These are phyloP conservation scores for Paramyrothecium roridum DNA, from an alignment of 2,329 filamentous ascomycete genomes.

Conservation along the genomic window DNA sequence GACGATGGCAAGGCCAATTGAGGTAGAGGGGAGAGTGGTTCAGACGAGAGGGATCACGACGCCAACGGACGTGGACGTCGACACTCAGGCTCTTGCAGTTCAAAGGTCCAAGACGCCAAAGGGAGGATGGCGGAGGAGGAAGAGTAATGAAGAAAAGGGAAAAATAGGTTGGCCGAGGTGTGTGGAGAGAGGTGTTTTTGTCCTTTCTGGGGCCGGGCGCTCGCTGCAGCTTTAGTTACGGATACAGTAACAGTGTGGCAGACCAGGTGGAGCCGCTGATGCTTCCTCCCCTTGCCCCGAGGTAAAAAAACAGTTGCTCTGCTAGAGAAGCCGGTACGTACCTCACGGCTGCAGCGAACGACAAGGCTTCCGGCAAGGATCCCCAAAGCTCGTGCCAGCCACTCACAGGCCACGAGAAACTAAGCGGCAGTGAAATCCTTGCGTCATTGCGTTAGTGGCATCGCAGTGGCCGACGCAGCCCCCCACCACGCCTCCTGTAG, in stretches of 20 bases:
- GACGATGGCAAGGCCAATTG: conserved; percentile 46
- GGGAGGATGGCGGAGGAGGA: conserved; percentile 13
- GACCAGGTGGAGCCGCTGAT: not conserved
- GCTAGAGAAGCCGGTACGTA: conserved; percentile 1
- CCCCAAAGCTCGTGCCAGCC: conserved; percentile 6
- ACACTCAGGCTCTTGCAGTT: conserved; percentile 4
- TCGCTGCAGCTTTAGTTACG: conserved; percentile 1
- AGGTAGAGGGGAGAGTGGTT: conserved; percentile 10
- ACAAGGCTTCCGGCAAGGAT: not conserved
- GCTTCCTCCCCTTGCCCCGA: not conserved
- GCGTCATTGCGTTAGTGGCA: not conserved
- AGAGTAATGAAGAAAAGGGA: conserved; percentile 22
- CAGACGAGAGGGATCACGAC: conserved; percentile 11
- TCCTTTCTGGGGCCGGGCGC: conserved; percentile 6
- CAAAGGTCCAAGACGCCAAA: conserved; percentile 15
- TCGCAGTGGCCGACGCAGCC: not conserved
- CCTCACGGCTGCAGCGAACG: not conserved
- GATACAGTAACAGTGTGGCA: not conserved
- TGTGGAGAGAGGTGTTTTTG: conserved; percentile 22
- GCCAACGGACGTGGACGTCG: not conserved
- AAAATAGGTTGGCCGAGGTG: conserved; percentile 12
- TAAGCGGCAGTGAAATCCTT: conserved; percentile 8
- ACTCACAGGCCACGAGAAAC: conserved; percentile 19
- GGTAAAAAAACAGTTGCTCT: not conserved
- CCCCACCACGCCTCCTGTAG: not conserved